Conservation (phyloP, 2,329 filamentous ascomycete genomes). For the Penicillium polonicum region DNA sequence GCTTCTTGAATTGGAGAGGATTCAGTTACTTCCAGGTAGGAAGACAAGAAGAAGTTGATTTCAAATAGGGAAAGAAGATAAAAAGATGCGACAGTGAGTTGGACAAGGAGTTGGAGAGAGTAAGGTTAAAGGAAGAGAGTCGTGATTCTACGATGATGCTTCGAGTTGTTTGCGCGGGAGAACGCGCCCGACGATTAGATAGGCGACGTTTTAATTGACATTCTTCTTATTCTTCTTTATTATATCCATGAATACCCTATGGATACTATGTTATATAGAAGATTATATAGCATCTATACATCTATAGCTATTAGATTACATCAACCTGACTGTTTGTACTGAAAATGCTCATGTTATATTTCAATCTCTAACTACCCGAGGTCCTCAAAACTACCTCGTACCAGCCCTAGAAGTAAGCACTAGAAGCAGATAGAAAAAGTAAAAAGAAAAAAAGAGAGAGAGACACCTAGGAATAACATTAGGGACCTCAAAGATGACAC, state of each 20-base stretch:
- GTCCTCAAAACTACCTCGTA: background rate
- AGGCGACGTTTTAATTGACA: background rate
- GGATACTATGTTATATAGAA: background rate
- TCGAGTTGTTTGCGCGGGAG: conserved; percentile 28
- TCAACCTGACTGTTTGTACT: background rate
- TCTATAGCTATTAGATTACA: background rate
- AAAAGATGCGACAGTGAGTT: background rate
- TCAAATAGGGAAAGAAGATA: background rate
- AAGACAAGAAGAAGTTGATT: background rate
- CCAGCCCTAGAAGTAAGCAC: background rate
- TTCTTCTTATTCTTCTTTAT: background rate
- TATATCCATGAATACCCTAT: background rate
- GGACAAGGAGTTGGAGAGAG: background rate
- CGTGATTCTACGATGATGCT: conserved; percentile 27
- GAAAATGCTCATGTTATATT: background rate
- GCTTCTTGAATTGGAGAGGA: conserved; percentile 3
- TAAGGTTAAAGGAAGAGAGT: conserved; percentile 8
- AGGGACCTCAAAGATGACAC: background rate
- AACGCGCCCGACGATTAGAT: conserved; percentile 31
- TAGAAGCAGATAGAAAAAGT: background rate
- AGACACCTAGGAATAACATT: too few relatives aligned
- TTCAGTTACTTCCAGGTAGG: background rate
- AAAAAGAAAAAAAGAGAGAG: background rate
- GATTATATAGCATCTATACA: background rate
- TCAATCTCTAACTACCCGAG: background rate